phyloP scores from a whole-genome alignment of 345 rosid species.

The Hibiscus mutabilis region DNA sequence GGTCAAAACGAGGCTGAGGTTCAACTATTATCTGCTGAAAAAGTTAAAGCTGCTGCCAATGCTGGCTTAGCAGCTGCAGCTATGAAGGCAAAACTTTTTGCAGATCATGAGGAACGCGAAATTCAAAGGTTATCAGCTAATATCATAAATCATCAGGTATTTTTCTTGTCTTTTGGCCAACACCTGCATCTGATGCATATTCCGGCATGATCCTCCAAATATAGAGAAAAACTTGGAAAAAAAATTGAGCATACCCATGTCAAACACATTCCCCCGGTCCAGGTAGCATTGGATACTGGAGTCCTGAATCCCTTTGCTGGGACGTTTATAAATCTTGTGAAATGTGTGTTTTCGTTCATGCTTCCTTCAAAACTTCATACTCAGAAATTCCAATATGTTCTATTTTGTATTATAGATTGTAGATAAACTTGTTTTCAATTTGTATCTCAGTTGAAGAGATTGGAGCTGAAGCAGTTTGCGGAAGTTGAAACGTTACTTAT shows the following conservation, averaged over 20 bases:
- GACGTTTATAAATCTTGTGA: background rate
- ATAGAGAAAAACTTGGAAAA: background rate
- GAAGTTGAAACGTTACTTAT: background rate
- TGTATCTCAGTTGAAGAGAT: background rate
- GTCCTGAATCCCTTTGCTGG: background rate
- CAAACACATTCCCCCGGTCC: background rate
- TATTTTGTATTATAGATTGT: background rate
- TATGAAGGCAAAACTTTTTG: slow-evolving; percentile 87
- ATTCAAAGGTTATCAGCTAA: slow-evolving; percentile 94
- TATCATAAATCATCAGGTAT: slow-evolving; percentile 89
- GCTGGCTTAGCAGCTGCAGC: slow-evolving; percentile 94
- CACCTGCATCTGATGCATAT: background rate
- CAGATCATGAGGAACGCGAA: slow-evolving; percentile 97
- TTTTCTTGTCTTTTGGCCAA: background rate
- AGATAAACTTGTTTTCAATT: background rate
- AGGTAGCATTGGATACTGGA: background rate
- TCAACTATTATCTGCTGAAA: slow-evolving; percentile 49
- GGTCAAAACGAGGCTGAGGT: slow-evolving; percentile 43
- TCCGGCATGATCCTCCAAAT: background rate
- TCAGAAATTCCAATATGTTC: background rate
- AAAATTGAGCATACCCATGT: background rate
- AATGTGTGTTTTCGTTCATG: background rate
- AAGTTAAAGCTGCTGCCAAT: slow-evolving; percentile 66
- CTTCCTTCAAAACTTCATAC: background rate
- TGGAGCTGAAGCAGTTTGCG: background rate